A percentile compares a stretch with the other conserved stretches of the same genome.
Evolutionary conservation across 352 stramenopile species (phyloP).

Genomic region (Globisporangium paddicum): DNA sequence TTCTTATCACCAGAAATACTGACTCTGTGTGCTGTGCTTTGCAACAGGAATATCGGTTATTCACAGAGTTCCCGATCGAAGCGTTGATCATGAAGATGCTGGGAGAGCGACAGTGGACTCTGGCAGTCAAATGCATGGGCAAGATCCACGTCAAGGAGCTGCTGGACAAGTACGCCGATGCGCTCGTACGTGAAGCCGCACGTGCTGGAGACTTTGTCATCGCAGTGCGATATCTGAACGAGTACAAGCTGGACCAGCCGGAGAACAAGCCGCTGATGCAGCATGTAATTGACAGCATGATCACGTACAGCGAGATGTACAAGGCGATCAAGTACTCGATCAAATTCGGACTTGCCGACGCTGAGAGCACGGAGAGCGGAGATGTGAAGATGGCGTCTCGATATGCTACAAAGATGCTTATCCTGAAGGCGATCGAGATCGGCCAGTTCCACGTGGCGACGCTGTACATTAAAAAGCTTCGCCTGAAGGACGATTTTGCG

Average conservation of each 20-base stretch:
- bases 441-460: slow-evolving; percentile 72
- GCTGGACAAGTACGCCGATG: slow-evolving; percentile 38
- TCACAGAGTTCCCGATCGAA: slow-evolving; percentile 66
- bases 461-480: slow-evolving; percentile 80
- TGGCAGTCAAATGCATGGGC: slow-evolving; percentile 78
- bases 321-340: slow-evolving; percentile 88
- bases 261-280: slow-evolving; percentile 37
- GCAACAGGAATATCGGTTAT: slow-evolving; percentile 48
- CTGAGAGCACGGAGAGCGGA: slow-evolving; percentile 20
- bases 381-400: slow-evolving; percentile 13
- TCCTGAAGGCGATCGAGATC: slow-evolving; percentile 48
- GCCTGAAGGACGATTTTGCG: slow-evolving; percentile 53
- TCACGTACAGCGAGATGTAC: slow-evolving; percentile 74
- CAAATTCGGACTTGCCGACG: slow-evolving; percentile 66
- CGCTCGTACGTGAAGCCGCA: slow-evolving; percentile 51
- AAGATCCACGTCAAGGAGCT: slow-evolving; percentile 48
- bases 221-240: slow-evolving; percentile 57
- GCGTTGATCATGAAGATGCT: slow-evolving; percentile 61
- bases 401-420: slow-evolving; percentile 48
- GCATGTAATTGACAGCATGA: slow-evolving; percentile 62
- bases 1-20: no score
- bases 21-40: not conserved
- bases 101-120: slow-evolving; percentile 57
- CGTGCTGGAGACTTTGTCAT: slow-evolving; percentile 69
- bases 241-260: slow-evolving; percentile 67